Evolutionary conservation across 2,329 filamentous ascomycete genomes (phyloP).

Genomic region (Byssochlamys sp.): DNA sequence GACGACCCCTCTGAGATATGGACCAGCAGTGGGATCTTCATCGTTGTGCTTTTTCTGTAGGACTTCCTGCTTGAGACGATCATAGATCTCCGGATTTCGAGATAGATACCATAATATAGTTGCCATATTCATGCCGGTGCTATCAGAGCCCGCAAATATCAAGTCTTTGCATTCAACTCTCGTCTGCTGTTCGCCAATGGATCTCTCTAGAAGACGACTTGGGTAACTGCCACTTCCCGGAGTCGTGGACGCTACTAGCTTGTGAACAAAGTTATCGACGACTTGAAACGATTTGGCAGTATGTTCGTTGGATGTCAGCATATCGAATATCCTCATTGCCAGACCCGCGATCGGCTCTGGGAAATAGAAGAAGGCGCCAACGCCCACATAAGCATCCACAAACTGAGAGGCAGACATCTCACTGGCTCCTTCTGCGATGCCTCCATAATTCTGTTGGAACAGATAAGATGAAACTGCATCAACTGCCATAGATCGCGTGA

Average conservation of each 20-base stretch:
- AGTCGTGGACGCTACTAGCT: conserved; percentile 27
- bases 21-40: conserved; percentile 21
- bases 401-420: conserved; percentile 39
- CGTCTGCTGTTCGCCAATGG: conserved; percentile 36
- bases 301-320: conserved; percentile 22
- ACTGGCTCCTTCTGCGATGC: conserved; percentile 29
- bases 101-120: conserved; percentile 40
- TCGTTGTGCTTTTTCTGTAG: conserved; percentile 10
- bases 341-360: conserved; percentile 32
- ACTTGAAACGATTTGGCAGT: conserved; percentile 25
- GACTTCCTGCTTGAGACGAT: conserved; percentile 27
- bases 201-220: conserved; percentile 37
- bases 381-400: conserved; percentile 47
- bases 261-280: conserved; percentile 37
- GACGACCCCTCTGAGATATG: conserved; percentile 42
- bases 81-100: conserved; percentile 32
- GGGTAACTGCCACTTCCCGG: conserved; percentile 38
- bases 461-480: conserved; percentile 48
- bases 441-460: conserved; percentile 44
- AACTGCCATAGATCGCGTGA: conserved; percentile 42
- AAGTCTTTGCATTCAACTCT: conserved; percentile 46
- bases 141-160: conserved; percentile 47
- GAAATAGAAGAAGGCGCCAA: conserved; percentile 47
- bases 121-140: conserved; percentile 43
- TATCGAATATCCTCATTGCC: conserved; percentile 23